A percentile compares a stretch with the other conserved stretches of the same genome.
These are phyloP conservation scores for Lumnitzera racemosa DNA, from an alignment of 345 rosid genomes.

Conservation along the genomic window DNA sequence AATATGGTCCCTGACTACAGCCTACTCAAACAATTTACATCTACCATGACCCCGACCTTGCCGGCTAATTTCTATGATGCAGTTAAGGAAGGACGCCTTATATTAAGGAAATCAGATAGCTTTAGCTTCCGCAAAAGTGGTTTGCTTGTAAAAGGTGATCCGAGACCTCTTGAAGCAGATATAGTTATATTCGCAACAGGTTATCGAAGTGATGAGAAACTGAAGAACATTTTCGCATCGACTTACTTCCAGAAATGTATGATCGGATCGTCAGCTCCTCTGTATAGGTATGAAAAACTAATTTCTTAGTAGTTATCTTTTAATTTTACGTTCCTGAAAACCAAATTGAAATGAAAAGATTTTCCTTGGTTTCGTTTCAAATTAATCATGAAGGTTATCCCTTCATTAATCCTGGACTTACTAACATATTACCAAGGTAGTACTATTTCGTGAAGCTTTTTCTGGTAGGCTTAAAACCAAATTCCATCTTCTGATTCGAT, in stretches of 20 bases:
- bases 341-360: no score
- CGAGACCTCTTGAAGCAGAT: slow-evolving; percentile 5
- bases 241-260: slow-evolving; percentile 16
- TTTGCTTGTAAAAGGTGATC: slow-evolving; percentile 13
- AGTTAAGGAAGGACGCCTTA: slow-evolving; percentile 25
- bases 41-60: slow-evolving; percentile 14
- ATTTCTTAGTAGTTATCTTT: background rate
- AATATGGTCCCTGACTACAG: slow-evolving; percentile 19
- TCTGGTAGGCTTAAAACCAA: no score
- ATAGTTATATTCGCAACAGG: slow-evolving; percentile 32
- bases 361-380: no score
- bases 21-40: slow-evolving; percentile 15
- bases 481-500: no score
- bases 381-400: no score
- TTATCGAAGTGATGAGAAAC: slow-evolving; percentile 21
- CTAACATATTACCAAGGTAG: no score
- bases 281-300: slow-evolving; percentile 16
- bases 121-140: slow-evolving; percentile 21
- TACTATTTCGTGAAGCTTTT: no score
- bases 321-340: no score
- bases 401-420: no score
- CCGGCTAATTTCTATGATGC: slow-evolving; percentile 23
- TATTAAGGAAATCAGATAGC: slow-evolving; percentile 14
- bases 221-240: slow-evolving; percentile 21
- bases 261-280: slow-evolving; percentile 19